Percentiles rank a stretch among this genome's conserved stretches.
Conservation (phyloP, 139 green algal genomes). For the Gonium pectorale region DNA sequence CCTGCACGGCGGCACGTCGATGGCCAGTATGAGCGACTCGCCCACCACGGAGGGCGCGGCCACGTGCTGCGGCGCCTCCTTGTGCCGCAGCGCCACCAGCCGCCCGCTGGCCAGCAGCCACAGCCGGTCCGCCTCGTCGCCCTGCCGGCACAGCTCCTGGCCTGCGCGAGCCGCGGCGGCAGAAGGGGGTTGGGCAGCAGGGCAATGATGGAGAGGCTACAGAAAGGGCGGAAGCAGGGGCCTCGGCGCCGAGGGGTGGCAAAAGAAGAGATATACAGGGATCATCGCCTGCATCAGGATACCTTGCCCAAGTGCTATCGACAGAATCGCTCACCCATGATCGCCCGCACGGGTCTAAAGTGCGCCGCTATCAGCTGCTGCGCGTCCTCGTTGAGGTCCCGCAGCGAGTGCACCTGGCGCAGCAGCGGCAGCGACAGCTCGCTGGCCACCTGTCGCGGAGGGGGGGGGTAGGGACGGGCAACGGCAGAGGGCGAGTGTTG, state of each 20-base stretch:
- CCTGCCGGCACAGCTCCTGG: constrained; percentile 56
- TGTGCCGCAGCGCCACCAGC: constrained; percentile 50
- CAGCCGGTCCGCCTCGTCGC: constrained; percentile 59
- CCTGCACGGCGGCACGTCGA: constrained; percentile 33
- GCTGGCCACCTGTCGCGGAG: constrained; percentile 1
- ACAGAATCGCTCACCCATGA: constrained; percentile 22
- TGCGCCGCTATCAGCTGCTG: constrained; percentile 48
- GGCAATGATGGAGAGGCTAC: no score
- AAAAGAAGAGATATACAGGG: no score
- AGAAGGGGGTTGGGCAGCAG: no score
- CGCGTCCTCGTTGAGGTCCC: constrained; percentile 45
- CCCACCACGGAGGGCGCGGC: constrained; percentile 42
- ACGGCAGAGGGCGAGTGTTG: neutral
- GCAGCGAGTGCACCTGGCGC: constrained; percentile 29
- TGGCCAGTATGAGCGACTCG: constrained; percentile 29
- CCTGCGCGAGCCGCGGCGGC: no score
- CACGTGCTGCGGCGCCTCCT: constrained; percentile 29
- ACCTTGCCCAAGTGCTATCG: no score
- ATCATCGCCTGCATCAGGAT: no score
- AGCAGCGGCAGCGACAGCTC: constrained; percentile 8
- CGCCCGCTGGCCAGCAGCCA: constrained; percentile 47
- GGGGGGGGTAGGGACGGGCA: neutral
- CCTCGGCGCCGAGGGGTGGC: no score
- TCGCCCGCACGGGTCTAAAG: constrained; percentile 35
- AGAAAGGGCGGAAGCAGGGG: no score